Conservation (phyloP, 2,329 filamentous ascomycete genomes). For the Claviceps capensis region DNA sequence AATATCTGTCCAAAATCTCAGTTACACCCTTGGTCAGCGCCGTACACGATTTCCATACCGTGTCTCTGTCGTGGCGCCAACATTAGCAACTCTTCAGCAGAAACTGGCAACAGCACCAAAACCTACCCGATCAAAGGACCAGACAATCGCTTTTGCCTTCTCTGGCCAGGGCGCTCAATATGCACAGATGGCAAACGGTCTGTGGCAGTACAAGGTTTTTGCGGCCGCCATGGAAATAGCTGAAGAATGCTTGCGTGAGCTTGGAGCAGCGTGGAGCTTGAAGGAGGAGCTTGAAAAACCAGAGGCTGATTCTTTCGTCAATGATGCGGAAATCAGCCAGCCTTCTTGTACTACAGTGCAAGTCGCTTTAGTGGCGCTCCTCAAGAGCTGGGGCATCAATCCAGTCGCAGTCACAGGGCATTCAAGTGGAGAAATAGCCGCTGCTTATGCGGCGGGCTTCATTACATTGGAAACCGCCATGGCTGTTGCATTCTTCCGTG, state of each 20-base stretch:
- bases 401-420: slow-evolving; percentile 17
- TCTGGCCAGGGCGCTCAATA: slow-evolving; percentile 23
- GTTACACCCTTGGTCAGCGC: slow-evolving; percentile 17
- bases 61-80: slow-evolving; percentile 4
- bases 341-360: slow-evolving; percentile 25
- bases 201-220: slow-evolving; percentile 1
- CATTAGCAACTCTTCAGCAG: slow-evolving; percentile 4
- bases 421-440: slow-evolving; percentile 22
- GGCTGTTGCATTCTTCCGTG: slow-evolving; percentile 9
- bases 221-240: slow-evolving; percentile 11
- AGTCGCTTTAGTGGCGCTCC: slow-evolving; percentile 20
- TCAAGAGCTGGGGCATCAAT: slow-evolving; percentile 14
- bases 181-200: slow-evolving; percentile 5
- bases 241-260: slow-evolving; percentile 5
- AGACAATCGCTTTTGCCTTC: slow-evolving; percentile 13
- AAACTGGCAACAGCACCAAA: slow-evolving; percentile 4
- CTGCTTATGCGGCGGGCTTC: slow-evolving; percentile 16
- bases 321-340: slow-evolving; percentile 13
- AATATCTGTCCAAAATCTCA: slow-evolving; percentile 9
- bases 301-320: slow-evolving; percentile 1
- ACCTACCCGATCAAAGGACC: neutral
- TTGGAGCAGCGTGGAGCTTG: slow-evolving; percentile 14
- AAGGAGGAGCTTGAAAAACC: slow-evolving; percentile 14
- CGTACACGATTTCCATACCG: slow-evolving; percentile 13
- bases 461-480: slow-evolving; percentile 12